Percentiles rank a stretch among this genome's conserved stretches.
Evolutionary conservation across 305 asterid species (phyloP).

Genomic region (Rubia tinctorum): DNA sequence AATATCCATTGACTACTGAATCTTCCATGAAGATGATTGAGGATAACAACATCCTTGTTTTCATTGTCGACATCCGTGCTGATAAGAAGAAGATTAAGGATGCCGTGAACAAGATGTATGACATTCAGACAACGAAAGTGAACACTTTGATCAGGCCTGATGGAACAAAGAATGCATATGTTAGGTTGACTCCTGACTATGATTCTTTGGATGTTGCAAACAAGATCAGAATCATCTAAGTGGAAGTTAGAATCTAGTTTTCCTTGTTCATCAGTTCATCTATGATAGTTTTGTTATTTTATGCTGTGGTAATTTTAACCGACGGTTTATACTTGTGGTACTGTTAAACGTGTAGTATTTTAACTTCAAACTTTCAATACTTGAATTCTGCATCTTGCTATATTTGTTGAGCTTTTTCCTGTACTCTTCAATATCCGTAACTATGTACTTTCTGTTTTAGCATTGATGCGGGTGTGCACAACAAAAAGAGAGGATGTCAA

Average conservation of each 20-base stretch:
- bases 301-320: neutral
- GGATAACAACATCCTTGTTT: too few species aligned
- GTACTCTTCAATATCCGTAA: too few species aligned
- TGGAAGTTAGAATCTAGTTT: neutral
- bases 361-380: neutral
- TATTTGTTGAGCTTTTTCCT: too few species aligned
- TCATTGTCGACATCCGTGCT: too few species aligned
- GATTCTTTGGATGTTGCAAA: neutral
- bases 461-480: too few species aligned
- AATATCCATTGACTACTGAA: too few species aligned
- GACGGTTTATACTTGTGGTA: neutral
- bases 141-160: slow-evolving; percentile 20
- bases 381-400: neutral
- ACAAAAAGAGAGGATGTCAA: too few species aligned
- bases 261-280: neutral
- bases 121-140: too few species aligned
- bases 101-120: too few species aligned
- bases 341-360: neutral
- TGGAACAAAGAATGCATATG: slow-evolving; percentile 39
- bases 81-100: too few species aligned
- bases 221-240: neutral
- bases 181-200: slow-evolving; percentile 26
- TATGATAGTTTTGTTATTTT: neutral
- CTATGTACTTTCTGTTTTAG: too few species aligned
- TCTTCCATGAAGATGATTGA: too few species aligned